Percentiles rank a stretch among this genome's conserved stretches.
Evolutionary conservation across 805 yeast genomes (phyloP).

Genomic region (Sugiyamaella boreocaroliniensis): DNA sequence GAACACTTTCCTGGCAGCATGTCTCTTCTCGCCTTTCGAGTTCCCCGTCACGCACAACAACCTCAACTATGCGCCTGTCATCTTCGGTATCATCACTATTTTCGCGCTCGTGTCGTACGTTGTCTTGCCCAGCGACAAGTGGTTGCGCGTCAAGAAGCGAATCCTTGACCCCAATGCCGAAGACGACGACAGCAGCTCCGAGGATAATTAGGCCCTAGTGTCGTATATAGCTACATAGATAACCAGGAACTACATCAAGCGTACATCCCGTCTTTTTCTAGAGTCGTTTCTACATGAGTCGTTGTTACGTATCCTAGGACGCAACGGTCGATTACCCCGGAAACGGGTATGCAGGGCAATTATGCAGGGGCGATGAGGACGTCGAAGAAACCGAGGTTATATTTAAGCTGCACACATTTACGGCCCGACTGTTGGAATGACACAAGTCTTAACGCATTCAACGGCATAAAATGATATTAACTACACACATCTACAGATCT

Average conservation of each 20-base stretch:
- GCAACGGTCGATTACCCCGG: too few species aligned
- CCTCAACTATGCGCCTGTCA: constrained; percentile 21
- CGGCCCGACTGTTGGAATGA: too few species aligned
- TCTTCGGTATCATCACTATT: constrained; percentile 17
- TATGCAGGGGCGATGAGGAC: not conserved
- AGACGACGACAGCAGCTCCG: not conserved
- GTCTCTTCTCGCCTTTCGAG: constrained; percentile 19
- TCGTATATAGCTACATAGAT: too few species aligned
- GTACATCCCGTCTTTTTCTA: too few species aligned
- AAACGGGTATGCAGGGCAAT: not conserved
- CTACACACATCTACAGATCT: not conserved
- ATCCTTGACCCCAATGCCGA: not conserved
- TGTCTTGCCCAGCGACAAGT: constrained; percentile 16
- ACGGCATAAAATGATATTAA: too few species aligned
- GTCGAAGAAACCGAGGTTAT: too few species aligned
- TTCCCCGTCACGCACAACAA: constrained; percentile 19
- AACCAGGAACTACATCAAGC: too few species aligned
- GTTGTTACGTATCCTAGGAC: too few species aligned
- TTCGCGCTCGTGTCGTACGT: constrained; percentile 15
- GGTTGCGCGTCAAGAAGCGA: constrained; percentile 13
- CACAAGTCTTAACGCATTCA: too few species aligned
- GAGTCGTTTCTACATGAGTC: too few species aligned
- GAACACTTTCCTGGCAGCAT: constrained; percentile 16
- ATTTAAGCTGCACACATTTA: too few species aligned
- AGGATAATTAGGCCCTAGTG: not conserved